A percentile compares a stretch with the other conserved stretches of the same genome.
Evolutionary conservation across 208 protist species (phyloP).

Genomic region (Leishmania martiniquensis): DNA sequence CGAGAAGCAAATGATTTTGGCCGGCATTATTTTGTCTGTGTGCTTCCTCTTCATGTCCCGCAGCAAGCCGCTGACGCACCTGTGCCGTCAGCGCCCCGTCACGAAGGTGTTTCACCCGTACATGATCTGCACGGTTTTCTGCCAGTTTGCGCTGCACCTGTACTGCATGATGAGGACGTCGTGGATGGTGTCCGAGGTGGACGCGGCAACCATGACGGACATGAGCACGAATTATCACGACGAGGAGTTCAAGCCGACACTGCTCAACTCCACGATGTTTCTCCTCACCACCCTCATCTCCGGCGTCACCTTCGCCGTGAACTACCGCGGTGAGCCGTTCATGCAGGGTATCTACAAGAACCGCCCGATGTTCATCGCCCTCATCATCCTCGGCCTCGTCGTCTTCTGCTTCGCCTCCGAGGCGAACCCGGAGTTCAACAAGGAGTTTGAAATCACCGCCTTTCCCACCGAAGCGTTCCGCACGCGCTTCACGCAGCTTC

Average conservation of each 20-base stretch:
- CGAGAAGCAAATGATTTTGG: slow-evolving; percentile 97
- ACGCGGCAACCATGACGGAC: slow-evolving; percentile 50
- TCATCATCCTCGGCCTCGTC: slow-evolving; percentile 73
- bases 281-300: slow-evolving; percentile 95
- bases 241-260: slow-evolving; percentile 94
- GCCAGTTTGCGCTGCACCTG: slow-evolving; percentile 97
- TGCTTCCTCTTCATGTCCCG: slow-evolving; percentile 99
- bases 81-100: slow-evolving; percentile 94
- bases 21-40: slow-evolving; percentile 94
- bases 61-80: slow-evolving; percentile 90
- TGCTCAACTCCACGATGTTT: slow-evolving; percentile 98
- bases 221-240: slow-evolving; percentile 73
- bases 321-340: slow-evolving; percentile 97
- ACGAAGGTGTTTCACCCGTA: slow-evolving; percentile 96
- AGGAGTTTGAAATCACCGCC: slow-evolving; percentile 87
- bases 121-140: slow-evolving; percentile 94
- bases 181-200: slow-evolving; percentile 74
- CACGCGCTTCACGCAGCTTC: slow-evolving; percentile 66
- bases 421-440: slow-evolving; percentile 76
- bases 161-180: slow-evolving; percentile 90
- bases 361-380: slow-evolving; percentile 87
- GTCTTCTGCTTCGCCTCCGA: slow-evolving; percentile 86
- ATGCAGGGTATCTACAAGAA: slow-evolving; percentile 94
- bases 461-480: slow-evolving; percentile 86
- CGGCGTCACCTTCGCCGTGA: slow-evolving; percentile 97